Conservation (phyloP, 192 early-diverging fungal genomes). For the Coemansia sp. region DNA sequence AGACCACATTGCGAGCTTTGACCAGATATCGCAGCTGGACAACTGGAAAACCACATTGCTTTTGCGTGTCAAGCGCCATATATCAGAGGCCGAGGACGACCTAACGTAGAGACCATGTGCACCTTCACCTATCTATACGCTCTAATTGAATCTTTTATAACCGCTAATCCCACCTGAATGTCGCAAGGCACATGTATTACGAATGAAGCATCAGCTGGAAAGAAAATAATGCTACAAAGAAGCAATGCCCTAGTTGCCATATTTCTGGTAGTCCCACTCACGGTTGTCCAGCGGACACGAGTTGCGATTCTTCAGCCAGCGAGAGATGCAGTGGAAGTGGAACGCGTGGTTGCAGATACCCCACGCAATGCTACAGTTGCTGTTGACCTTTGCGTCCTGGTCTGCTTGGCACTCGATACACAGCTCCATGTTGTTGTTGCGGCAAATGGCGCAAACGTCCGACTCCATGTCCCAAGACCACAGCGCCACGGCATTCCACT, state of each 20-base stretch:
- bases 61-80: slow-evolving; percentile 84
- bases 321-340: slow-evolving; percentile 97
- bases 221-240: background rate
- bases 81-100: slow-evolving; percentile 65
- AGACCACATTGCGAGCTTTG: slow-evolving; percentile 77
- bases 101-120: slow-evolving; percentile 51
- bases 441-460: slow-evolving; percentile 98
- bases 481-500: slow-evolving; percentile 99
- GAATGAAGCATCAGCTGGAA: background rate
- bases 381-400: slow-evolving; percentile 88
- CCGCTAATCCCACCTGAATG: background rate
- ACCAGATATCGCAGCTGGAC: slow-evolving; percentile 89
- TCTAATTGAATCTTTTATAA: background rate
- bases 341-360: slow-evolving; percentile 98
- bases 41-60: slow-evolving; percentile 96
- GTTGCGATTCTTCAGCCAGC: slow-evolving; percentile 96
- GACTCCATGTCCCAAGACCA: slow-evolving; percentile 99
- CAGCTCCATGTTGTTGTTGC: slow-evolving; percentile 99
- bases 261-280: slow-evolving; percentile 99
- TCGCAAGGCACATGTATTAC: slow-evolving; percentile 1
- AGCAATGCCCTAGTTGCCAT: slow-evolving; percentile 37
- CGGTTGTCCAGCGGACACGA: slow-evolving; percentile 98
- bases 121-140: background rate
- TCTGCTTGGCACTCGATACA: slow-evolving; percentile 99
- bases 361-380: slow-evolving; percentile 97